Conservation (phyloP, 2,329 filamentous ascomycete species). For the Fusarium torulosum region DNA sequence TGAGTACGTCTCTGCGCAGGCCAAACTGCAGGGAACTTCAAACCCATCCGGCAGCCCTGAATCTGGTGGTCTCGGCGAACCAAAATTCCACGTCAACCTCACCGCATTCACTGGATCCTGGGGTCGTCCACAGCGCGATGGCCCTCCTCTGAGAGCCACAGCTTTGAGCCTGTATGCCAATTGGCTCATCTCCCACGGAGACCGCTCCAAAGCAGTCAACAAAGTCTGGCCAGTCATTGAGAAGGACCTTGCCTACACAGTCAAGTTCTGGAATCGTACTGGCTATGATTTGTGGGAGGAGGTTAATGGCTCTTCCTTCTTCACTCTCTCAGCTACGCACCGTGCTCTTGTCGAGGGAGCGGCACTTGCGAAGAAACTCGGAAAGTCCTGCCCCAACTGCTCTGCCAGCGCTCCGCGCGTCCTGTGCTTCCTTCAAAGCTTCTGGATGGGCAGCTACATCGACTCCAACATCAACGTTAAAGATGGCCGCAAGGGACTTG, state of each 20-base stretch:
- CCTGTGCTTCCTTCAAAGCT: constrained; percentile 77
- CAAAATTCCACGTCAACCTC: constrained; percentile 76
- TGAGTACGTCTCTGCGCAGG: constrained; percentile 75
- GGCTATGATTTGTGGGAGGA: constrained; percentile 86
- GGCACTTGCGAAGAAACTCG: constrained; percentile 72
- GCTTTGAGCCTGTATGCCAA: constrained; percentile 77
- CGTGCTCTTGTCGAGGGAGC: constrained; percentile 72
- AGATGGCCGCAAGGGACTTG: constrained; percentile 72
- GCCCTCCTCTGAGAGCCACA: constrained; percentile 79
- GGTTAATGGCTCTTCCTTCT: constrained; percentile 80
- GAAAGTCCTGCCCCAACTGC: constrained; percentile 70
- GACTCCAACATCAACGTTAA: constrained; percentile 74
- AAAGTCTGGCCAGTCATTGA: constrained; percentile 77
- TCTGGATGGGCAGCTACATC: constrained; percentile 74
- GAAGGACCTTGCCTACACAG: constrained; percentile 79
- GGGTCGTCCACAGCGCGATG: constrained; percentile 82
- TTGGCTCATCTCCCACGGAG: constrained; percentile 74
- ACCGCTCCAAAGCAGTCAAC: constrained; percentile 63
- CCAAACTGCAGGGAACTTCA: constrained; percentile 71
- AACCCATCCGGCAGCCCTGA: constrained; percentile 74
- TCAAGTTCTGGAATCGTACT: constrained; percentile 73
- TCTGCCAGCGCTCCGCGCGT: constrained; percentile 73
- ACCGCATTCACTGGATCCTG: constrained; percentile 74
- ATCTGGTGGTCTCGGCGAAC: constrained; percentile 72
- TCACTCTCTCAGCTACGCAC: constrained; percentile 76